Evolutionary conservation across 2,329 filamentous ascomycete species (phyloP).

Genomic region (Alternaria atra): DNA sequence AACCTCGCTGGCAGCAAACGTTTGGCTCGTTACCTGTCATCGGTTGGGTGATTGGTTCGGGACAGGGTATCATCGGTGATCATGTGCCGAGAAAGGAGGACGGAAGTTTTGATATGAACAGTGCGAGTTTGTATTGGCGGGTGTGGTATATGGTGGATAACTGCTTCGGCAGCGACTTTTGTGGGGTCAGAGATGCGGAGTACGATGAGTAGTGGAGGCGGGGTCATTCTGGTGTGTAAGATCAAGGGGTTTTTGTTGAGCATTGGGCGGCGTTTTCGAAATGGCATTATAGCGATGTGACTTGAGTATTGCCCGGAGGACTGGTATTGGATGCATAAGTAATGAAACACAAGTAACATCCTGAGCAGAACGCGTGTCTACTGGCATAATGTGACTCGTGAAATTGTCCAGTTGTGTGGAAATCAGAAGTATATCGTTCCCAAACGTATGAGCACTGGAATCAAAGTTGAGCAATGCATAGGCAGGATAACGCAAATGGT

Average conservation of each 20-base stretch:
- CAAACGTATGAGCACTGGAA: not conserved
- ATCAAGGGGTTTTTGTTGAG: constrained; percentile 1
- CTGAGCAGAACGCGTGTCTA: not conserved
- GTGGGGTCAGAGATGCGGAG: constrained; percentile 65
- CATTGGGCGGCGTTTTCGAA: constrained; percentile 17
- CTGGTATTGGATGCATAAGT: constrained; percentile 3
- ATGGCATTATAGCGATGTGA: constrained; percentile 5
- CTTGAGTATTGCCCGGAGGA: not conserved
- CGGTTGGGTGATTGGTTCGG: constrained; percentile 54
- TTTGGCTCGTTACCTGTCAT: constrained; percentile 62
- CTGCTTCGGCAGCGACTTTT: constrained; percentile 67
- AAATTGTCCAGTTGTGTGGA: not conserved
- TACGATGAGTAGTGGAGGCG: constrained; percentile 42
- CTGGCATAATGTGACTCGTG: not conserved
- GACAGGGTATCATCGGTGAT: constrained; percentile 73
- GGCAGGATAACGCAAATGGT: constrained; percentile 1
- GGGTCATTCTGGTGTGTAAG: not conserved
- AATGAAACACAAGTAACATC: not conserved
- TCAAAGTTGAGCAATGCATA: not conserved
- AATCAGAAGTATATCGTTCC: not conserved
- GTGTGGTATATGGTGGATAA: constrained; percentile 67
- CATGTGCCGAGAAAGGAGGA: constrained; percentile 76
- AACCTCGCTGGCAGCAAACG: constrained; percentile 53
- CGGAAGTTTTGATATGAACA: constrained; percentile 80
- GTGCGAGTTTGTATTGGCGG: constrained; percentile 68